A percentile compares a stretch with the other conserved stretches of the same genome.
Conservation (phyloP, 176 grass and related monocot genomes). For the Hsuehochloa calcarea region DNA sequence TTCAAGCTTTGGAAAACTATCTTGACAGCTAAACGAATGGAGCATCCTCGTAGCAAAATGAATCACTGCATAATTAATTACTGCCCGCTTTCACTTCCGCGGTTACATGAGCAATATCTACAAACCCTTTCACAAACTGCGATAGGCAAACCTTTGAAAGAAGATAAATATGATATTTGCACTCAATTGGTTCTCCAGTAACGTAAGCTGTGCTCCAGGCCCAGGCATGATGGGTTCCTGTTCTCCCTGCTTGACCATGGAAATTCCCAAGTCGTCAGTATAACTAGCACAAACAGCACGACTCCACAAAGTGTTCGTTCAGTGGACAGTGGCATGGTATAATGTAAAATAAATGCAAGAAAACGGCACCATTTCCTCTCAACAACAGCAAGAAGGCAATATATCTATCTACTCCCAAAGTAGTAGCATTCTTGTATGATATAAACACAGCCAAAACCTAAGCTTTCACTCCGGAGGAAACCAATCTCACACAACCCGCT, state of each 20-base stretch:
- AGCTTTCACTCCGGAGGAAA: conserved; percentile 8
- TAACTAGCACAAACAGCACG: too few species aligned
- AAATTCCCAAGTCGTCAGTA: too few species aligned
- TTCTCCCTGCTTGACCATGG: neutral
- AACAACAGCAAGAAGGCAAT: neutral
- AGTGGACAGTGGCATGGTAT: neutral
- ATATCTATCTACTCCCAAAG: neutral
- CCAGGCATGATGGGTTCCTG: neutral
- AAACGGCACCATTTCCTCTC: neutral
- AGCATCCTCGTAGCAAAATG: neutral
- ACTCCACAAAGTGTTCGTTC: neutral
- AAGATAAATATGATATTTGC: neutral
- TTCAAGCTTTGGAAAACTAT: neutral
- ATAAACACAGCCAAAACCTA: conserved; percentile 21
- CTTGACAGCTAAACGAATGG: neutral
- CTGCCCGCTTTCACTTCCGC: neutral
- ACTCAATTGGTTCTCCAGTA: neutral
- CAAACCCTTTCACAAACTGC: neutral
- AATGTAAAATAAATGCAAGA: neutral
- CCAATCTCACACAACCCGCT: neutral
- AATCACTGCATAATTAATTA: neutral
- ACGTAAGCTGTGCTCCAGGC: neutral
- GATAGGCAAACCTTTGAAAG: neutral
- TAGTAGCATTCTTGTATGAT: conserved; percentile 23
- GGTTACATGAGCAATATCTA: neutral